Evolutionary conservation across 768 basidiomycete species (phyloP).

Genomic region (Tremella fuciformis): DNA sequence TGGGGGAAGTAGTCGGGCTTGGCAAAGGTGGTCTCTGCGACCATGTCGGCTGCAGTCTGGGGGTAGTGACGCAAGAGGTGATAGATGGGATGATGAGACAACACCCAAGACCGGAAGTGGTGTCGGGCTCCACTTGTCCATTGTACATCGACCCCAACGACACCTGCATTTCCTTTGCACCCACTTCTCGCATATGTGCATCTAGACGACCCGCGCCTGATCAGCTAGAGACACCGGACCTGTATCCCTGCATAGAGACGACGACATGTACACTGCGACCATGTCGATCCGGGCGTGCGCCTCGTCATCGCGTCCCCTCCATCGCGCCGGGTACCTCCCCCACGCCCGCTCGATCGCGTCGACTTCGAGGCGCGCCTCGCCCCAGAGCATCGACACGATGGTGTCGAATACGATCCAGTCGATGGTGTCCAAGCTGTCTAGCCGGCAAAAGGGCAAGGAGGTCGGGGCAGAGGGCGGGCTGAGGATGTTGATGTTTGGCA

Average conservation of each 20-base stretch:
- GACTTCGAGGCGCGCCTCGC: neutral
- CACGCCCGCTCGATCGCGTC: neutral
- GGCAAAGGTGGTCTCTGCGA: slow-evolving; percentile 2
- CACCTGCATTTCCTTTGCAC: neutral
- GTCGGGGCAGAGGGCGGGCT: slow-evolving; percentile 32
- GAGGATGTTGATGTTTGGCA: slow-evolving; percentile 52
- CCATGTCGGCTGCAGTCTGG: neutral
- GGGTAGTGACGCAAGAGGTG: slow-evolving; percentile 4
- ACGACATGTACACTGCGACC: no score
- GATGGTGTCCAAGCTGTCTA: slow-evolving; percentile 4
- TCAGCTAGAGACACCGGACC: no score
- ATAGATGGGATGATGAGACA: neutral
- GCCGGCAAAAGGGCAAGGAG: slow-evolving; percentile 4
- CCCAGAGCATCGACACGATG: slow-evolving; percentile 3
- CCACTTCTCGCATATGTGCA: no score
- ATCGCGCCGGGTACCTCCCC: neutral
- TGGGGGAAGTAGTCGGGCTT: slow-evolving; percentile 20
- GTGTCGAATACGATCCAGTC: slow-evolving; percentile 13
- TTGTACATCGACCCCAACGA: slow-evolving; percentile 1
- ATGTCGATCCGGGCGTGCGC: neutral
- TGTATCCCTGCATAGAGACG: no score
- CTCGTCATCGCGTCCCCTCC: slow-evolving; percentile 2
- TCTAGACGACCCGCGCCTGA: no score
- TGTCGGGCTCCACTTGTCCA: no score
- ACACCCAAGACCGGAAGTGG: neutral